Conservation (phyloP, 331 rosid species). For the Stylosanthes scabra region DNA sequence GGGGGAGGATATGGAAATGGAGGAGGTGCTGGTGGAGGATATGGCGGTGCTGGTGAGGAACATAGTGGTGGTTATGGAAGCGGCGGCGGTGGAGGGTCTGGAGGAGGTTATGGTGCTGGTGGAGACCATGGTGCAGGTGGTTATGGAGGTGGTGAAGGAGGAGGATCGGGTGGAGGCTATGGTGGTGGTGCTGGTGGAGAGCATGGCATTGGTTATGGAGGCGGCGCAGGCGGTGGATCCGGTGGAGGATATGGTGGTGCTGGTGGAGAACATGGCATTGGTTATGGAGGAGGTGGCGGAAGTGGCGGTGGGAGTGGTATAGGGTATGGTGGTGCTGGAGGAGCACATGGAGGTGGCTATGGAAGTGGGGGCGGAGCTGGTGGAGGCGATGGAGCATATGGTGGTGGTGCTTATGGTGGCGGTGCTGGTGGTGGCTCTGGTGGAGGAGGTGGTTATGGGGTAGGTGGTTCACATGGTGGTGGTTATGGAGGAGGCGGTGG, state of each 20-base stretch:
- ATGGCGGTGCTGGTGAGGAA: slow-evolving; percentile 47
- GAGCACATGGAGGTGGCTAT: slow-evolving; percentile 40
- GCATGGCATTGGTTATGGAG: slow-evolving; percentile 40
- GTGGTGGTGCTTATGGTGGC: slow-evolving; percentile 23
- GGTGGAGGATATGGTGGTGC: slow-evolving; percentile 40
- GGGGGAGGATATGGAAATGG: slow-evolving; percentile 50
- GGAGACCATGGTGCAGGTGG: slow-evolving; percentile 35
- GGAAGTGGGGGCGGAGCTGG: slow-evolving; percentile 49
- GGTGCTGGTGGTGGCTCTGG: slow-evolving; percentile 36
- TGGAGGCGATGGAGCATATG: slow-evolving; percentile 42
- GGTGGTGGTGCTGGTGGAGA: slow-evolving; percentile 48
- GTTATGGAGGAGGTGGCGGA: slow-evolving; percentile 43
- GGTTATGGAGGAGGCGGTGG: slow-evolving; percentile 60
- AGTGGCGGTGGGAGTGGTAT: slow-evolving; percentile 45
- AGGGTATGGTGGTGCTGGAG: slow-evolving; percentile 44
- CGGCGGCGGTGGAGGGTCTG: slow-evolving; percentile 20
- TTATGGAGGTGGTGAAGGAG: slow-evolving; percentile 45
- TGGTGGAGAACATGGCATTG: slow-evolving; percentile 49
- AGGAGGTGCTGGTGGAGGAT: slow-evolving; percentile 45
- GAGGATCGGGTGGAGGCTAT: slow-evolving; percentile 50
- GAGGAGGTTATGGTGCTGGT: slow-evolving; percentile 25
- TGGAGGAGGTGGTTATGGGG: slow-evolving; percentile 46
- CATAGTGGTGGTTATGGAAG: slow-evolving; percentile 40
- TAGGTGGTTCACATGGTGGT: slow-evolving; percentile 47
- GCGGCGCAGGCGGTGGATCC: slow-evolving; percentile 38